Evolutionary conservation across 2,329 filamentous ascomycete species (phyloP), one percentile per base, ranked within the genome.

Genomic region (Huntiella decipiens): DNA sequence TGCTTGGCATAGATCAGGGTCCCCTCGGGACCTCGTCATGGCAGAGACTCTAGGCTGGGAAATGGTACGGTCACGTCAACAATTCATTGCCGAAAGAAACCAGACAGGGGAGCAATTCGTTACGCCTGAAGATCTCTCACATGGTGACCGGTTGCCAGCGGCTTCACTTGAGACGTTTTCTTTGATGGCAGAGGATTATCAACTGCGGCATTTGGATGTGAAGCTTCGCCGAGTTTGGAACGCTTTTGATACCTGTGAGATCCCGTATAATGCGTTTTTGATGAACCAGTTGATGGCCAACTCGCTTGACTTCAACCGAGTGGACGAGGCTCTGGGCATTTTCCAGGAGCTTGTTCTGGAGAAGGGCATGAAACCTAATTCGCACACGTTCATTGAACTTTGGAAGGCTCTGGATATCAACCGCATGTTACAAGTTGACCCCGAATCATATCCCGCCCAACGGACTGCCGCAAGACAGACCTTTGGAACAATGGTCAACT

Each of bases 131-230:
- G 38, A 50, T 5, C 28, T 11, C 6, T 8, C 39, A 8, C 38
- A 40, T 4, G 33, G 48, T n/a, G 50, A 50, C 5, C 50, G 56
- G 4, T 53, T 68, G 49, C 79, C 68, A 1, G 63, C 67, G 39
- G 83, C 82, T 2, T 85, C 71, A 3, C 68, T 81, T 37, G 83
- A 91, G 60, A 91, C 83, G 0, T 88, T 88, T 56, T 78, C 73
- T 3, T 67, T 91, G 10, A 65, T 91, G 31, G 72, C 84, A 1
- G 71, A 82, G 49, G 75, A 82, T 56, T 88, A 85, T 56, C 73
- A 73, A 43, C 64, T 74, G 38, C 72, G 77, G 13, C 66, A 70
- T 12, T 66, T 79, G 13, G 69, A 76, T 34, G 57, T 62, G 11
- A 68, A 69, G 47, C 67, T 84, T 43, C 63, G 71, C 41, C 63